phyloP scores from a whole-genome alignment of 345 rosid species.

The Mercurialis annua region DNA sequence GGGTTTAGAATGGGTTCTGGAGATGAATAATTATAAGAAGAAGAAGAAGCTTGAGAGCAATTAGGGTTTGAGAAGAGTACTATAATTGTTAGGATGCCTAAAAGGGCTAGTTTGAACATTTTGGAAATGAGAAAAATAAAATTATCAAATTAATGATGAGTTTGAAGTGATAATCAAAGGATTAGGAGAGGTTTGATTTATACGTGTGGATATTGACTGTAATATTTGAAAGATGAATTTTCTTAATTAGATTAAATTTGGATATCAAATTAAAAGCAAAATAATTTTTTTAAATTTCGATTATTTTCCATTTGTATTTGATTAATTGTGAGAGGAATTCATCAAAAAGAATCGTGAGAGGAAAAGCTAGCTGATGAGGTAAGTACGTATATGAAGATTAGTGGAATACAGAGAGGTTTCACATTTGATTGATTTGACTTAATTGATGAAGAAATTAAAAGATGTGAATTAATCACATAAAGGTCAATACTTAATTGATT shows the following conservation, averaged over 20 bases:
- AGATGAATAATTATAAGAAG: constrained; percentile 6
- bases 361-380: background rate
- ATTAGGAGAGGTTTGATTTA: constrained; percentile 7
- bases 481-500: too few relatives aligned
- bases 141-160: background rate
- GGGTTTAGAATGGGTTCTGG: constrained; percentile 46
- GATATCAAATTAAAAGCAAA: too few relatives aligned
- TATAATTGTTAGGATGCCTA: constrained; percentile 21
- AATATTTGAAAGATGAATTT: too few relatives aligned
- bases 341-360: background rate
- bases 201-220: constrained; percentile 1
- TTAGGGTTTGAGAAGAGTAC: constrained; percentile 23
- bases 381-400: constrained; percentile 1
- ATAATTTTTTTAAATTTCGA: too few relatives aligned
- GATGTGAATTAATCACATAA: background rate
- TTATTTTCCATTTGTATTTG: constrained; percentile 2
- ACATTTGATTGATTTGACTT: constrained; percentile 25
- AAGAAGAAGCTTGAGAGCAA: constrained; percentile 28
- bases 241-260: constrained; percentile 10
- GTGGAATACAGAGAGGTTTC: constrained; percentile 35
- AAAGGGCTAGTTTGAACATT: constrained; percentile 27
- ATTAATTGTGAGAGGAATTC: background rate
- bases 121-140: constrained; percentile 7
- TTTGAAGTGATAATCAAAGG: background rate
- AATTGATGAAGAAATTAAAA: background rate